Conservation (phyloP, 768 basidiomycete species). For the Kwoniella dejecticola region DNA sequence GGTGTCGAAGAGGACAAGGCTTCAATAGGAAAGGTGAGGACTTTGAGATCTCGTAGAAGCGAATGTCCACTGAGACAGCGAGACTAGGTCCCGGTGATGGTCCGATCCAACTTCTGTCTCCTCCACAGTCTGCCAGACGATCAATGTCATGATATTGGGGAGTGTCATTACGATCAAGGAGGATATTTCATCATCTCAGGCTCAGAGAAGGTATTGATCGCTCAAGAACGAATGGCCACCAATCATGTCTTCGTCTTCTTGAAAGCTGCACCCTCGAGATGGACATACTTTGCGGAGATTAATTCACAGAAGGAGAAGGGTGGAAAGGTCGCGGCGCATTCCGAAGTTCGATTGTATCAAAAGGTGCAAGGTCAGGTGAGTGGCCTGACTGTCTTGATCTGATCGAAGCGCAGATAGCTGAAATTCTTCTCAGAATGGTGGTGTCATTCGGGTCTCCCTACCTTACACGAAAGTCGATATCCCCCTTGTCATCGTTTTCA, state of each 20-base stretch:
- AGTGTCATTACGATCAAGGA: slow-evolving; percentile 98
- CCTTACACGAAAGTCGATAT: slow-evolving; percentile 91
- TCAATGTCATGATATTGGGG: slow-evolving; percentile 91
- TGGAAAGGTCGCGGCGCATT: slow-evolving; percentile 95
- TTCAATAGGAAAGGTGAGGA: slow-evolving; percentile 64
- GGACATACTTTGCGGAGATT: slow-evolving; percentile 74
- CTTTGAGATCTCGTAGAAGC: no score
- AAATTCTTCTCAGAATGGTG: slow-evolving; percentile 65
- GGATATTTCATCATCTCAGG: slow-evolving; percentile 99
- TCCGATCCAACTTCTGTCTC: slow-evolving; percentile 92
- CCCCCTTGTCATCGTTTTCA: slow-evolving; percentile 91
- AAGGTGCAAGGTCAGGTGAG: slow-evolving; percentile 85
- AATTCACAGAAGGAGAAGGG: slow-evolving; percentile 96
- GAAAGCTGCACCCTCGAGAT: slow-evolving; percentile 87
- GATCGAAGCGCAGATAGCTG: no score
- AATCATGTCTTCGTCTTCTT: slow-evolving; percentile 98
- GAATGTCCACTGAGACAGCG: no score
- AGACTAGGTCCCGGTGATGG: slow-evolving; percentile 99
- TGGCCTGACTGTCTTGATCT: slow-evolving; percentile 64
- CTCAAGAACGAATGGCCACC: slow-evolving; percentile 98
- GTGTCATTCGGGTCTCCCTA: slow-evolving; percentile 97
- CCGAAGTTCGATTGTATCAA: slow-evolving; percentile 97
- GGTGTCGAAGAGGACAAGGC: slow-evolving; percentile 65
- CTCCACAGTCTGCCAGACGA: slow-evolving; percentile 75
- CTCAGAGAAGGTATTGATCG: slow-evolving; percentile 97